Conservation (phyloP, 108 stramenopile genomes). For the Cylindrotheca closterium region DNA sequence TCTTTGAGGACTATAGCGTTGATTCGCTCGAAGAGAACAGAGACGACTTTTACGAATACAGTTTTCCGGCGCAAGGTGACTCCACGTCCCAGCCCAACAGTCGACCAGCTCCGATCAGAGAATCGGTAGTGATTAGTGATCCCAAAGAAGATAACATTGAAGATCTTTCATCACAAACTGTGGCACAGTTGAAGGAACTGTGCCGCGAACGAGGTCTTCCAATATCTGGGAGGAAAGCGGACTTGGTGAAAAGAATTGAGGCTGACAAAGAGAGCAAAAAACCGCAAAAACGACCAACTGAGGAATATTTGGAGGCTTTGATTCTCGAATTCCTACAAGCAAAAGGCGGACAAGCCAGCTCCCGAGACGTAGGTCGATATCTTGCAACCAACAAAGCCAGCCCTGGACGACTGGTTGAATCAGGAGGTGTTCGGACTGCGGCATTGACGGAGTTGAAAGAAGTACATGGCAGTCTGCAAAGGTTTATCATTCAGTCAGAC, state of each 20-base stretch:
- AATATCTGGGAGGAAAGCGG: constrained; percentile 70
- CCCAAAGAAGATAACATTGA: neutral
- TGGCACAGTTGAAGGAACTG: constrained; percentile 63
- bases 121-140: neutral
- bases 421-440: neutral
- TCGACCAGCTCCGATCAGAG: neutral
- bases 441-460: constrained; percentile 43
- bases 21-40: constrained; percentile 1
- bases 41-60: constrained; percentile 7
- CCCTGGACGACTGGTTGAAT: neutral
- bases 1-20: constrained; percentile 4
- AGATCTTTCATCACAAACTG: constrained; percentile 20
- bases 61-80: too few species aligned
- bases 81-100: neutral
- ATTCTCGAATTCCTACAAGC: constrained; percentile 64
- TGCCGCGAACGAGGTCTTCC: constrained; percentile 64
- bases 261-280: constrained; percentile 25
- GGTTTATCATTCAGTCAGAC: constrained; percentile 19
- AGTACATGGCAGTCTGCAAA: constrained; percentile 14
- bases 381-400: constrained; percentile 34
- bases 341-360: constrained; percentile 66
- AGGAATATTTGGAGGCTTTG: constrained; percentile 47
- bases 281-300: neutral
- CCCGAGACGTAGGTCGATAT: constrained; percentile 78
- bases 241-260: constrained; percentile 53